Base-by-base conservation (phyloP, 2,329 filamentous ascomycete genomes). In the Thielaviopsis ethacetica region DNA sequence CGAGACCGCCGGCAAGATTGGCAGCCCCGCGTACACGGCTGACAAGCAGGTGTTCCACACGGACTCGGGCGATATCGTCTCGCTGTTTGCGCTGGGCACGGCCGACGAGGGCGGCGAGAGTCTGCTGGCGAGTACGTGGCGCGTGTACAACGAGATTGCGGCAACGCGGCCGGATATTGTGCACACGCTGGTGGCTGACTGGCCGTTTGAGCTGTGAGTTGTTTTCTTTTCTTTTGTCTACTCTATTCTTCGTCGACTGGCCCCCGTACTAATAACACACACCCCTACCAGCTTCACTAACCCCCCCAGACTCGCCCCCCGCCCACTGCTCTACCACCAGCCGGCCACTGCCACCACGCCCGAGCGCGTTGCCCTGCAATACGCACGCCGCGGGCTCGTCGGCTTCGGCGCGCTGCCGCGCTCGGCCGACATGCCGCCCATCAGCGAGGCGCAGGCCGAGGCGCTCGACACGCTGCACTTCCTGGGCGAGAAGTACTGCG, bases 131-230 rank as follows among this genome's bases (percentile, higher is more conserved):
- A 79, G 76, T 61, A 75, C 72, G 10, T 78, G 75, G 73, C 69
- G 70, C 1, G 75, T 84, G 1, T 84, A 83, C 66, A 84, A 84
- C 62, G 76, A 82, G 63, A 70, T 84, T 1, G 80, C 80, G 0
- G 68, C 67, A 19, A 77, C 72, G 0, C 68, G 80, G 15, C 80
- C 80, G 0, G 80, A 83, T 63, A 66, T 83, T 3, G 75, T 84
- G 26, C 69, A 73, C 4, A 79, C 76, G 0, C 67, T 84, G 26
- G 68, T 74, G 0, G 69, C 73, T 57, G 60, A 63, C 27, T 63
- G 62, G 62, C 62, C 59, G 10, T 62, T 63, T 57, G 62, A 63
- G 38, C 57, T 60, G 62, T 59, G 50, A 15, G 62, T 54, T n/a
- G 27, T 34, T 19, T n/a, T 47, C 26, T 50, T 27, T 54, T 26